Conservation (phyloP, 2,329 filamentous ascomycete genomes). For the Ophiocordyceps camponoti-rufipedis region DNA sequence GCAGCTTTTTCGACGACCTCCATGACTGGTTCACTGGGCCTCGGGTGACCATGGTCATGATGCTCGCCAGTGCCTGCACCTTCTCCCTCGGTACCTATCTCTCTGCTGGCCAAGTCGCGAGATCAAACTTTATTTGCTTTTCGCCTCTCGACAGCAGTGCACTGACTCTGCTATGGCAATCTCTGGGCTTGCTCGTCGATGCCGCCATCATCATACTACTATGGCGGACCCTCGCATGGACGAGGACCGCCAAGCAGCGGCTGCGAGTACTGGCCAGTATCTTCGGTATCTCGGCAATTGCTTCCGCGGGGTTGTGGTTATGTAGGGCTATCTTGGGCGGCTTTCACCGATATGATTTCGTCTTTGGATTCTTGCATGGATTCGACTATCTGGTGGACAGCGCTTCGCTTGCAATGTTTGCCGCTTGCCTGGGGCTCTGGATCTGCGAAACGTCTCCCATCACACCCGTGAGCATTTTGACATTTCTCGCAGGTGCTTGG, state of each 20-base stretch:
- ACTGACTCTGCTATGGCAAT: conserved; percentile 21
- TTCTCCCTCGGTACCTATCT: conserved; percentile 25
- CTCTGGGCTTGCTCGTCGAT: conserved; percentile 26
- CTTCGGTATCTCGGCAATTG: conserved; percentile 20
- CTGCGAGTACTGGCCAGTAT: conserved; percentile 26
- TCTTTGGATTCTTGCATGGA: conserved; percentile 24
- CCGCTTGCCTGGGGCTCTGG: conserved; percentile 26
- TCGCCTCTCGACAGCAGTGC: conserved; percentile 18
- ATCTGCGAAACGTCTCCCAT: conserved; percentile 27
- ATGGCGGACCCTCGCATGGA: conserved; percentile 34
- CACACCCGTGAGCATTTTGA: conserved; percentile 21
- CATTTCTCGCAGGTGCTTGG: conserved; percentile 22
- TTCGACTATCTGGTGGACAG: conserved; percentile 32
- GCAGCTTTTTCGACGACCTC: conserved; percentile 27
- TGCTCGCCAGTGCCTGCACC: conserved; percentile 17
- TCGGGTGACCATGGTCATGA: conserved; percentile 15
- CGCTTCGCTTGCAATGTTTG: conserved; percentile 22
- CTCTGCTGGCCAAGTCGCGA: conserved; percentile 16
- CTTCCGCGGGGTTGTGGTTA: conserved; percentile 18
- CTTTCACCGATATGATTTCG: conserved; percentile 7
- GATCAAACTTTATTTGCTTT: conserved; percentile 35
- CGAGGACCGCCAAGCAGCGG: conserved; percentile 25
- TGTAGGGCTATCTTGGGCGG: conserved; percentile 12
- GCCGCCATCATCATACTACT: conserved; percentile 24
- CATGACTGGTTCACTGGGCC: conserved; percentile 26